Evolutionary conservation across 2,329 filamentous ascomycete species (phyloP).

Genomic region (Rutstroemia sp.): DNA sequence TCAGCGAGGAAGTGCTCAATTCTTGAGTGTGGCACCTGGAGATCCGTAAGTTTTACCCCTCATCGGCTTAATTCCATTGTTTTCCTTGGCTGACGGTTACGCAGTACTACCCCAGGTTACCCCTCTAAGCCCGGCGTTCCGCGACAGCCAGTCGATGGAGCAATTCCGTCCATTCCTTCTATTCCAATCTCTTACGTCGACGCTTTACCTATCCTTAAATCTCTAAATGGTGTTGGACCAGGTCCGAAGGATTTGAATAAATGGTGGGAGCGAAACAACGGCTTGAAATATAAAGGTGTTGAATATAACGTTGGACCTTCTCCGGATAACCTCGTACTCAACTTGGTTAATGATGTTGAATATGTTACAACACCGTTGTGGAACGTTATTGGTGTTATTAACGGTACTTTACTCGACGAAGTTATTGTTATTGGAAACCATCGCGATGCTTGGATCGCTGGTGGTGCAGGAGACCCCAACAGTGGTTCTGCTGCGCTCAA

Average conservation of each 20-base stretch:
- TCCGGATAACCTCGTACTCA: conserved; percentile 60
- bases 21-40: conserved; percentile 61
- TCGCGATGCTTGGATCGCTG: conserved; percentile 81
- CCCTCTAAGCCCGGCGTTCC: conserved; percentile 85
- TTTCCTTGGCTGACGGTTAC: conserved; percentile 45
- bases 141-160: conserved; percentile 59
- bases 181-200: conserved; percentile 85
- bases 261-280: conserved; percentile 56
- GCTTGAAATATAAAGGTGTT: conserved; percentile 57
- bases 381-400: conserved; percentile 90
- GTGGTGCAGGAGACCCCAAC: conserved; percentile 78
- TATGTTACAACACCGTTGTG: conserved; percentile 77
- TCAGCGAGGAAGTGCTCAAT: conserved; percentile 81
- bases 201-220: conserved; percentile 78
- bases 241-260: conserved; percentile 65
- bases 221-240: conserved; percentile 83
- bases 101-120: conserved; percentile 80
- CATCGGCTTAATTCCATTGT: too few relatives aligned
- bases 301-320: conserved; percentile 65
- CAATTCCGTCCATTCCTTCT: conserved; percentile 80
- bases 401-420: conserved; percentile 80
- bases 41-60: conserved; percentile 58
- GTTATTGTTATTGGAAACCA: conserved; percentile 90
- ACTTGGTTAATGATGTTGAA: conserved; percentile 70
- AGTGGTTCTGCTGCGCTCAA: conserved; percentile 73